Conservation (phyloP, 352 stramenopile species). For the Pythium phragmitis region DNA sequence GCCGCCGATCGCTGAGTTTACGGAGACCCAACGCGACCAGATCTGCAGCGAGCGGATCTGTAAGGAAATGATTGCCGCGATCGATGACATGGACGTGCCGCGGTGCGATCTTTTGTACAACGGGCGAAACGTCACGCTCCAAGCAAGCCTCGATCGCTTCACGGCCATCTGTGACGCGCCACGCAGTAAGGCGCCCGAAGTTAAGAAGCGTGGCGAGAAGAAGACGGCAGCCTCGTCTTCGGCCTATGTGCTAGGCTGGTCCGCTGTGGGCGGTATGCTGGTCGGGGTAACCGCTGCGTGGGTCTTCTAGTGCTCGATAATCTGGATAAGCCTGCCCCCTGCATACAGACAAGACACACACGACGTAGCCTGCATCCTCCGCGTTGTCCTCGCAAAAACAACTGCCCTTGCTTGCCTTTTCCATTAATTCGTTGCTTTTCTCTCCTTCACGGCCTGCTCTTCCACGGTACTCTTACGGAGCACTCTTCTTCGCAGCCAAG, state of each 20-base stretch:
- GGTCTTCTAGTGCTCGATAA: slow-evolving; percentile 9
- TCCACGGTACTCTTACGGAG: not conserved
- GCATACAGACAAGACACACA: slow-evolving; percentile 1
- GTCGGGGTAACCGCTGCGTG: not conserved
- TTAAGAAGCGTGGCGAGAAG: slow-evolving; percentile 35
- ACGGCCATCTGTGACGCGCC: slow-evolving; percentile 39
- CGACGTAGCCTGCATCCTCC: not conserved
- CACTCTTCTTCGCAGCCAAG: slow-evolving; percentile 37
- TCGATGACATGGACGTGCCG: slow-evolving; percentile 60
- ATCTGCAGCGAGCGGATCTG: slow-evolving; percentile 49
- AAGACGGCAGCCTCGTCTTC: not conserved
- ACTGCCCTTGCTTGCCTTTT: not conserved
- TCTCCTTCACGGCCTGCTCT: not conserved
- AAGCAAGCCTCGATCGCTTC: slow-evolving; percentile 46
- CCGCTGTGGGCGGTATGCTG: too few relatives aligned
- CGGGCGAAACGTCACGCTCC: slow-evolving; percentile 53
- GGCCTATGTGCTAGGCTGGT: too few relatives aligned
- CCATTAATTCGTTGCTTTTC: not conserved
- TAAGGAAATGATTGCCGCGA: slow-evolving; percentile 47
- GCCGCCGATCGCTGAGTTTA: slow-evolving; percentile 33
- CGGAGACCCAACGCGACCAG: slow-evolving; percentile 28
- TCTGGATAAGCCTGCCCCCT: not conserved
- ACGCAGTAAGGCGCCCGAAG: slow-evolving; percentile 31
- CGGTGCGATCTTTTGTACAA: slow-evolving; percentile 46
- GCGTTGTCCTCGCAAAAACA: not conserved